Percentiles rank a stretch among this genome's conserved stretches.
phyloP scores from a whole-genome alignment of 192 early-diverging fungal species.

The Rhizoclosmatium sp. region DNA sequence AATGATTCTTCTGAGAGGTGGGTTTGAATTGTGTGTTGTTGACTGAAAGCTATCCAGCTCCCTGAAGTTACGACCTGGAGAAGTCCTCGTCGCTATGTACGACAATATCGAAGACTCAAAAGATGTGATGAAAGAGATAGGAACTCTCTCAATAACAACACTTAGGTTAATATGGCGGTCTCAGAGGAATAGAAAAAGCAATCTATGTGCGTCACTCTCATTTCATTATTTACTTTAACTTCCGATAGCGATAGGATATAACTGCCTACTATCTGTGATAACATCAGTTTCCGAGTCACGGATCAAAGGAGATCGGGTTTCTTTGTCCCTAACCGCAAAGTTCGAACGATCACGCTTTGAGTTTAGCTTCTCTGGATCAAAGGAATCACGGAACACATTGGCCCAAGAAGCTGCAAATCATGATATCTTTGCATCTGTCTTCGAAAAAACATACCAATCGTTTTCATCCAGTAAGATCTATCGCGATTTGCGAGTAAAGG shows the following conservation, averaged over 20 bases:
- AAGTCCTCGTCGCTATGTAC: constrained; percentile 1
- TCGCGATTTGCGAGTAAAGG: constrained; percentile 22
- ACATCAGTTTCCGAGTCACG: background rate
- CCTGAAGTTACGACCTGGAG: constrained; percentile 12
- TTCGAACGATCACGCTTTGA: background rate
- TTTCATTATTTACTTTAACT: background rate
- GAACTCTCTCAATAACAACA: constrained; percentile 12
- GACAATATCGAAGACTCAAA: constrained; percentile 7
- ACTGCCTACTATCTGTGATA: background rate
- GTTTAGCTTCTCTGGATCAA: background rate
- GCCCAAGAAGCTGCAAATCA: background rate
- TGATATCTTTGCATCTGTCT: background rate
- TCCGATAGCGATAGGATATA: constrained; percentile 9
- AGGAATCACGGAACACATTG: background rate
- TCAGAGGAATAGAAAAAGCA: background rate
- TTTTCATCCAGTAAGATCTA: constrained; percentile 8
- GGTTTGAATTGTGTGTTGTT: background rate
- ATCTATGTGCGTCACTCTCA: constrained; percentile 12
- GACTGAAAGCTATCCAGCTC: background rate
- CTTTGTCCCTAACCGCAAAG: background rate
- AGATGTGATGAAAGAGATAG: background rate
- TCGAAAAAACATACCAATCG: background rate
- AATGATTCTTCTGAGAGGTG: constrained; percentile 8
- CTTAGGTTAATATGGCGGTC: constrained; percentile 22
- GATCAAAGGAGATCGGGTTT: background rate